Evolutionary conservation across 2,329 filamentous ascomycete genomes (phyloP).

Genomic region (Monosporascus sp.): DNA sequence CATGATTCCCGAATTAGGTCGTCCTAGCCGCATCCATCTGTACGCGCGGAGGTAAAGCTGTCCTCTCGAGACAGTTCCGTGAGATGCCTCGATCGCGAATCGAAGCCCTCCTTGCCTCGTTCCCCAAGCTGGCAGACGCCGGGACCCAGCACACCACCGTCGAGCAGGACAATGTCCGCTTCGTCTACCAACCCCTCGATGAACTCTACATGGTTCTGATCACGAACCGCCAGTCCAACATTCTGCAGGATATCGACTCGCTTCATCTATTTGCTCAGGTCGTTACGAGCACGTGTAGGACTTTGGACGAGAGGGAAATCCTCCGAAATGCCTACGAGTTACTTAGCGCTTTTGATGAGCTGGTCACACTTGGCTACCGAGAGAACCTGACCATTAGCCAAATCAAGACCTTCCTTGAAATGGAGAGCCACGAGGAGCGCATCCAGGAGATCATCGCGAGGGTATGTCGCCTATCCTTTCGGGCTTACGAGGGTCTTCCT

Average conservation of each 20-base stretch:
- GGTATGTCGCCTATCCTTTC: slow-evolving; percentile 42
- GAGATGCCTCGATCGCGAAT: slow-evolving; percentile 97
- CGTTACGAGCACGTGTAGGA: slow-evolving; percentile 93
- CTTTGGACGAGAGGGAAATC: slow-evolving; percentile 91
- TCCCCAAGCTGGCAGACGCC: slow-evolving; percentile 94
- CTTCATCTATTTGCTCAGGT: slow-evolving; percentile 97
- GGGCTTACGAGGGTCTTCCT: slow-evolving; percentile 3
- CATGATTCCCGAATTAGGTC: slow-evolving; percentile 57
- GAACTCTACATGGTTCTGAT: slow-evolving; percentile 99
- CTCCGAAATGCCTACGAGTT: slow-evolving; percentile 92
- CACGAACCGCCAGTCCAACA: slow-evolving; percentile 99
- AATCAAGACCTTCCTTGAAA: slow-evolving; percentile 98
- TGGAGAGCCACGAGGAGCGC: slow-evolving; percentile 98
- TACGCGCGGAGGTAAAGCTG: slow-evolving; percentile 95
- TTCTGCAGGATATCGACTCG: slow-evolving; percentile 97
- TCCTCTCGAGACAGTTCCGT: slow-evolving; percentile 94
- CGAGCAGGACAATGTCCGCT: slow-evolving; percentile 98
- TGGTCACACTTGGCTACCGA: slow-evolving; percentile 90
- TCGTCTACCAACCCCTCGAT: slow-evolving; percentile 97
- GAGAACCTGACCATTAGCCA: slow-evolving; percentile 95
- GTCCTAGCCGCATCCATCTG: slow-evolving; percentile 98
- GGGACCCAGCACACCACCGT: slow-evolving; percentile 97
- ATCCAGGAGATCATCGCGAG: slow-evolving; percentile 97
- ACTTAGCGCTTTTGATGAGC: slow-evolving; percentile 92
- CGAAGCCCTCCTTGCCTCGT: slow-evolving; percentile 92